Evolutionary conservation across 208 protist species (phyloP), one percentile per base, ranked within the genome.

Genomic region (Leishmania martiniquensis): DNA sequence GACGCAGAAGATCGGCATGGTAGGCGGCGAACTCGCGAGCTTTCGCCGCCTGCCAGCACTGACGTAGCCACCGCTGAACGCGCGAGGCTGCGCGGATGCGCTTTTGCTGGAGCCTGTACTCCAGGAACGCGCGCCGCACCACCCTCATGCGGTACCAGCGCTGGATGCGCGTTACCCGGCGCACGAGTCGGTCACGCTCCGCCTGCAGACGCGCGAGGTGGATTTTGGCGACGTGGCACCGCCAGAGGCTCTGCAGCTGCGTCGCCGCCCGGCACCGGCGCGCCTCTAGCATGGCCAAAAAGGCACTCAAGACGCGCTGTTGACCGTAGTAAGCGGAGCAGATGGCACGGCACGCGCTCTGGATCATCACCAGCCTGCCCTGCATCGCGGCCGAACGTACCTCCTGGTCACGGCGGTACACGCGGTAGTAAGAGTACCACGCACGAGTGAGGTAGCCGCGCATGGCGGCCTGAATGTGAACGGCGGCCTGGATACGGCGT

Each of bases 341-440:
- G 34, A 90, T 77, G 29, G 80, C 80, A 37, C 92, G 77, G 32
- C 85, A 86, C 45, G 80, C 84, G 65, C 83, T 74, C 78, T 97
- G 94, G 13, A 97, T 88, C 55, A 91, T n/a, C 15, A 81, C 81
- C 57, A 96, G 75, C 52, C 72, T 72, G 45, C 85, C 85, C 82
- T 92, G 86, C 78, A 84, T 95, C 54, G 80, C 89, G 32, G 92
- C 91, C 5, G 87, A 91, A 52, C 85, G 87, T 68, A 95, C 80
- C 54, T 91, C 86, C 82, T 94, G 87, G 47, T 96, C 82, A 49
- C 89, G 89, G 34, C 89, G 87, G 75, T 93, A 91, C n/a, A 79
- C 86, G 37, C 89, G 89, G 82, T 94, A 95, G 87, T 96, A 95
- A 15, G 84, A 68, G 76, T 95, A 95, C 93, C 93, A 97, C 57